A percentile compares a stretch with the other conserved stretches of the same genome.
Evolutionary conservation across 2,329 filamentous ascomycete species (phyloP).

Genomic region (Penicillium corylophilum): DNA sequence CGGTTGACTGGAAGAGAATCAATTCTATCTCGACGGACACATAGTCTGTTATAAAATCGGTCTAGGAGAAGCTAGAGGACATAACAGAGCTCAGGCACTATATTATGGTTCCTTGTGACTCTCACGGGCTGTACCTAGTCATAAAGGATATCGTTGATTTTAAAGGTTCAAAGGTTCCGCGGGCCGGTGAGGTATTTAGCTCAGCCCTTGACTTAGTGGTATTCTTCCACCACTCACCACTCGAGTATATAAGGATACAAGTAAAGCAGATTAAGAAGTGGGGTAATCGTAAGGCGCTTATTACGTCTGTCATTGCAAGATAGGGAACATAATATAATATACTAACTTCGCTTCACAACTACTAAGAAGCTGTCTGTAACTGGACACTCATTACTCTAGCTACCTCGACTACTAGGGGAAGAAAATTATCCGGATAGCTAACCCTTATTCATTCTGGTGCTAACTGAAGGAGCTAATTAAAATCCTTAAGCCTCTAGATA

Average conservation of each 20-base stretch:
- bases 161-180: not conserved
- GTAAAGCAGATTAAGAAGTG: not conserved
- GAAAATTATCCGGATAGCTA: not conserved
- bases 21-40: not conserved
- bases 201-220: not conserved
- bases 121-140: not conserved
- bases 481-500: not conserved
- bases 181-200: not conserved
- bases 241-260: not conserved
- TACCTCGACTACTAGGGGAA: not conserved
- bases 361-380: not conserved
- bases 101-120: not conserved
- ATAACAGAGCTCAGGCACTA: not conserved
- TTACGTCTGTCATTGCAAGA: not conserved
- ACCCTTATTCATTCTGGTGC: not conserved
- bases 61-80: not conserved
- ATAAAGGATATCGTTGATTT: not conserved
- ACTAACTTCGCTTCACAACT: not conserved
- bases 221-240: not conserved
- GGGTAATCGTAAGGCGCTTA: not conserved
- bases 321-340: not conserved
- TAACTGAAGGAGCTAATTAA: not conserved
- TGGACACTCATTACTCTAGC: not conserved
- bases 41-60: not conserved
- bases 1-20: not conserved